Percentiles rank a stretch among this genome's conserved stretches.
Conservation (phyloP, 345 rosid species). For the Eucalyptus leucophloia region DNA sequence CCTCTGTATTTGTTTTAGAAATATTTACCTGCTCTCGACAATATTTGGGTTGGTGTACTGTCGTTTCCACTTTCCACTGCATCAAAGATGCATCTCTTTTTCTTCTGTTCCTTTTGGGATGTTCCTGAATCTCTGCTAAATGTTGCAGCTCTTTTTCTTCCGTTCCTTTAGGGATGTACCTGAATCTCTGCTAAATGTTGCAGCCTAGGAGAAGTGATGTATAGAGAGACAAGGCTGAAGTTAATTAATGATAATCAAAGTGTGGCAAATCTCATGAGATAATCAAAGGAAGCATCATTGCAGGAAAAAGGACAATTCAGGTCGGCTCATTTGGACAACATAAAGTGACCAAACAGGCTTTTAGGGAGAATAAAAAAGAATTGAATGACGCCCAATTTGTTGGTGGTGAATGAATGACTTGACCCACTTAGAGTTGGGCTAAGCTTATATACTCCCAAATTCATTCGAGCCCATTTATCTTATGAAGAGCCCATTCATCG, state of each 20-base stretch:
- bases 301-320: not conserved
- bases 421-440: not conserved
- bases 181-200: not conserved
- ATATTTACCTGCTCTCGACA: not conserved
- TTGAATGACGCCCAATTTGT: not conserved
- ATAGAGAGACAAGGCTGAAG: not conserved
- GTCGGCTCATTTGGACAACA: not conserved
- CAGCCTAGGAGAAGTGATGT: not conserved
- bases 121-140: not conserved
- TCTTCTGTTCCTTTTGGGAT: not conserved
- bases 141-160: not conserved
- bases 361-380: not conserved
- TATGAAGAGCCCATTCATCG: not conserved
- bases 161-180: not conserved
- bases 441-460: not conserved
- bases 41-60: not conserved
- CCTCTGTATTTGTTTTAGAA: not conserved
- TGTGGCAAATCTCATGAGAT: not conserved
- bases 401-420: not conserved
- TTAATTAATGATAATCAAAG: not conserved
- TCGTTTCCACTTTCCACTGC: not conserved
- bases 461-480: not conserved
- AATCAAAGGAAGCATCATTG: not conserved
- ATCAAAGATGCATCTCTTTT: not conserved
- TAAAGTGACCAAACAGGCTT: not conserved